Base-by-base conservation (phyloP, 2,329 filamentous ascomycete species). In the Calonectria henricotiae region DNA sequence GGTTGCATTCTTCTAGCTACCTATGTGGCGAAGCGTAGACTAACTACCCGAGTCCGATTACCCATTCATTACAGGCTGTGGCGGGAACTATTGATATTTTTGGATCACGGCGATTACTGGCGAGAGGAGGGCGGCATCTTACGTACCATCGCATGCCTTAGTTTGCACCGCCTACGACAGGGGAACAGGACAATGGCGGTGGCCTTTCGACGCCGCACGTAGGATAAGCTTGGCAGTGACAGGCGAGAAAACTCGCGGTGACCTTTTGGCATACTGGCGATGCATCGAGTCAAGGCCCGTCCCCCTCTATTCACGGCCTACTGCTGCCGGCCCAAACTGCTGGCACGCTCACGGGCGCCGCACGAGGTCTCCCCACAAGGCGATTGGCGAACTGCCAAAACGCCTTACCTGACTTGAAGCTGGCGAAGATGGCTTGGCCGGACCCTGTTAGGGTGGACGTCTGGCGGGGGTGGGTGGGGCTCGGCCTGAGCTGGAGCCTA, bases 401-500 rank as follows among this genome's bases (percentile, higher is more conserved):
- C 54, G 69, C 69, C 69, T 71, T 63, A 35, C 69, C 69, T 68
- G 69, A 68, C 43, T 71, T 63, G 60, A 71, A 65, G 67, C 63
- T 67, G 62, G 70, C 39, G 23, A 51, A 17, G 20, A 67, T 63
- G 66, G 75, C 68, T 71, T 72, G 72, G 60, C 73, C 70, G 70
- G 73, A 73, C 71, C 65, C 49, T 43, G 67, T 67, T 74, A 69
- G 75, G 67, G 65, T 71, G 66, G 62, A 68, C 74, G 69, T 74
- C 69, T 75, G 70, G 70, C 68, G 68, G 72, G 76, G 68, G 69
- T 66, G 44, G 69, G 73, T 67, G 68, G 46, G 65, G 60, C 73
- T 76, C 75, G 70, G 62, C 67, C 62, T 62, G 46, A 54, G 64
- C 49, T 67, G 54, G 65, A 65, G 32, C 55, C 51, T 58, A 39